Base-by-base conservation (phyloP, 768 basidiomycete species). In the Solioccasus polychromus region DNA sequence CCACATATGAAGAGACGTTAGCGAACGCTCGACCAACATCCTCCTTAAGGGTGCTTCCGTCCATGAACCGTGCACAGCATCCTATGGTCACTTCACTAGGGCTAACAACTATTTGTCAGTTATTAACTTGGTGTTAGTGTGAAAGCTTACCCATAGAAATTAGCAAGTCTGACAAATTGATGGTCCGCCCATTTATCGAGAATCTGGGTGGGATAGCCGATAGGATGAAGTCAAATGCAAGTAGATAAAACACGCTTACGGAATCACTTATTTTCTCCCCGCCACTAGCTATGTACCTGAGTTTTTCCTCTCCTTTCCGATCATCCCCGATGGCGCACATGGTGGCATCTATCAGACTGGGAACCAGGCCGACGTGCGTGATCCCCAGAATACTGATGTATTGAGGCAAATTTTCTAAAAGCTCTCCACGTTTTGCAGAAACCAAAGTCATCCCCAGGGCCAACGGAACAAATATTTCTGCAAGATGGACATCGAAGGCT, bases 51-150 rank as follows among this genome's bases (percentile, higher is more conserved):
- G 66, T 73, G 18, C 52, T 60, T 28, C 57, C 50, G 40, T 70
- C 63, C 71, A 78, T 71, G 32, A 63, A 64, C 30, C 76, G 63
- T 3, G 71, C 70, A 42, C 71, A 73, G 52, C 76, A 78, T 9
- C 76, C 76, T 49, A 78, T 78, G 8, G 76, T 76, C 18, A 68
- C 76, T 55, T 78, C 76, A 41, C 71, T 78, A 15, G 77, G 77
- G 2, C 68, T 70, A 36, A 20, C 10, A 17, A n/a, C 38, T n/a
- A 20, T 34, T 44, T 23, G 12, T 23, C 26, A 30, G 26, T 15
- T 10, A 34, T 17, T 34, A 19, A 39, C 22, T 18, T 23, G 4
- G 22, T 35, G 20, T 23, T 30, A 25, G 9, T 19, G 4, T 54
- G 5, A 39, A 15, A 23, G 8, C 51, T 31, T 38, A 69, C 68